These are phyloP conservation scores for Diddensiella transvaalensis DNA, from an alignment of 805 yeast species.

Conservation along the genomic window DNA sequence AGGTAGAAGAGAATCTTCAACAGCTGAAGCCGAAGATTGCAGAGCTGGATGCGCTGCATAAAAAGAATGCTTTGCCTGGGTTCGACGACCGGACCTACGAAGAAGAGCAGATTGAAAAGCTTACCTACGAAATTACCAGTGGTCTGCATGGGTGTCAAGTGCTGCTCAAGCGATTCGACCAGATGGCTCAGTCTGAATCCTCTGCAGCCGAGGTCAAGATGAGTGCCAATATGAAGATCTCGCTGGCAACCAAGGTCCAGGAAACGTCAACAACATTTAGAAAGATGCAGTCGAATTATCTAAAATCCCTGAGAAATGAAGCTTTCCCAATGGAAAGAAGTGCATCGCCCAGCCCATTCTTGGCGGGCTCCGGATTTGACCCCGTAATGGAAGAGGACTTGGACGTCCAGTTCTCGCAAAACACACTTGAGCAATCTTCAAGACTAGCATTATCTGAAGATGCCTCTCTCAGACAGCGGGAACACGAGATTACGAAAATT, in stretches of 20 bases:
- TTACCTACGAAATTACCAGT: conserved; percentile 71
- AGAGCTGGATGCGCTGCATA: conserved; percentile 65
- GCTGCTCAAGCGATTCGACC: conserved; percentile 63
- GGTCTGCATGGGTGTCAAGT: conserved; percentile 75
- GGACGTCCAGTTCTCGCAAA: conserved; percentile 34
- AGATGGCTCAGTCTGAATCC: conserved; percentile 36
- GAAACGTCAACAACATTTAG: conserved; percentile 72
- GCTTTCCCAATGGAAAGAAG: conserved; percentile 42
- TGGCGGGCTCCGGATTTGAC: conserved; percentile 8
- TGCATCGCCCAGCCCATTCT: conserved; percentile 11
- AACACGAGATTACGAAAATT: conserved; percentile 80
- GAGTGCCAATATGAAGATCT: conserved; percentile 76
- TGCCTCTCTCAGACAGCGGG: conserved; percentile 62
- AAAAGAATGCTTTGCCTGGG: conserved; percentile 81
- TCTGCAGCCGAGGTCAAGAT: conserved; percentile 55
- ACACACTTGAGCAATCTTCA: conserved; percentile 38
- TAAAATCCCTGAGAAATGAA: conserved; percentile 78
- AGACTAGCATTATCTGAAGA: conserved; percentile 34
- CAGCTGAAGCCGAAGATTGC: conserved; percentile 53
- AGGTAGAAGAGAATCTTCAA: conserved; percentile 60
- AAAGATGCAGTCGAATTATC: conserved; percentile 82
- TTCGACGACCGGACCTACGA: conserved; percentile 75
- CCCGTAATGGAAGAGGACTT: conserved; percentile 23
- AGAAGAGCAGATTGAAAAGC: conserved; percentile 72
- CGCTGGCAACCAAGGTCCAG: conserved; percentile 82